A percentile compares a stretch with the other conserved stretches of the same genome.
Evolutionary conservation across 1,139 yeast genomes (phyloP).

Genomic region (Hyphopichia burtonii): DNA sequence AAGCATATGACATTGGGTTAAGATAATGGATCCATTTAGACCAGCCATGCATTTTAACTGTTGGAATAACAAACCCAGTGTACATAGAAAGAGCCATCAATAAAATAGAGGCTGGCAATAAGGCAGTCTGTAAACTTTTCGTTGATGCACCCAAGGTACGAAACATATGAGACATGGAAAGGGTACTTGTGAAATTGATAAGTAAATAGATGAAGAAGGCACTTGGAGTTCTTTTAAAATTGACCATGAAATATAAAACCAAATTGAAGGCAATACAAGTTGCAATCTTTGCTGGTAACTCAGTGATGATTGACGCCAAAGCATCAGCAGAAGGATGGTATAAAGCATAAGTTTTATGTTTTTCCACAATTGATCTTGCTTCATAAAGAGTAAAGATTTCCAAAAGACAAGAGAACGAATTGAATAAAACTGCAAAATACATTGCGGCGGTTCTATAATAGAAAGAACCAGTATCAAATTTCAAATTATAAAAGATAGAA

Average conservation of each 20-base stretch:
- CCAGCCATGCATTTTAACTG: slow-evolving; percentile 62
- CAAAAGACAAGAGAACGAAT: slow-evolving; percentile 56
- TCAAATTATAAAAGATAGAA: slow-evolving; percentile 54
- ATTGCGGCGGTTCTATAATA: slow-evolving; percentile 57
- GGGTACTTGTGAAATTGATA: slow-evolving; percentile 39
- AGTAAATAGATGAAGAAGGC: slow-evolving; percentile 57
- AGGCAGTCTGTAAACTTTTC: slow-evolving; percentile 55
- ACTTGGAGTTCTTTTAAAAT: slow-evolving; percentile 58
- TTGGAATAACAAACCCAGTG: slow-evolving; percentile 60
- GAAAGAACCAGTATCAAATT: slow-evolving; percentile 48
- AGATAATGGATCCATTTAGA: slow-evolving; percentile 60
- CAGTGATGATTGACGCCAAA: slow-evolving; percentile 55
- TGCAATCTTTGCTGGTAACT: slow-evolving; percentile 52
- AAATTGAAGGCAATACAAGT: slow-evolving; percentile 47
- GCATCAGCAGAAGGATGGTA: slow-evolving; percentile 72
- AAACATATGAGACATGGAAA: slow-evolving; percentile 58
- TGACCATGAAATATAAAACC: slow-evolving; percentile 56
- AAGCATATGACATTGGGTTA: slow-evolving; percentile 57
- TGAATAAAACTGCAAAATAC: slow-evolving; percentile 57
- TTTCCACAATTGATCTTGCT: slow-evolving; percentile 57
- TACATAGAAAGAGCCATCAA: slow-evolving; percentile 53
- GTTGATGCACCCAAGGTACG: slow-evolving; percentile 59
- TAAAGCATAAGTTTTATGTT: slow-evolving; percentile 62
- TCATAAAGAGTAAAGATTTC: slow-evolving; percentile 58
- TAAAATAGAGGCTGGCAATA: slow-evolving; percentile 59